Evolutionary conservation across 225 moss, liverwort and hornwort genomes (phyloP), one percentile per base, ranked within the genome.

Genomic region (Marchantia paleacea): DNA sequence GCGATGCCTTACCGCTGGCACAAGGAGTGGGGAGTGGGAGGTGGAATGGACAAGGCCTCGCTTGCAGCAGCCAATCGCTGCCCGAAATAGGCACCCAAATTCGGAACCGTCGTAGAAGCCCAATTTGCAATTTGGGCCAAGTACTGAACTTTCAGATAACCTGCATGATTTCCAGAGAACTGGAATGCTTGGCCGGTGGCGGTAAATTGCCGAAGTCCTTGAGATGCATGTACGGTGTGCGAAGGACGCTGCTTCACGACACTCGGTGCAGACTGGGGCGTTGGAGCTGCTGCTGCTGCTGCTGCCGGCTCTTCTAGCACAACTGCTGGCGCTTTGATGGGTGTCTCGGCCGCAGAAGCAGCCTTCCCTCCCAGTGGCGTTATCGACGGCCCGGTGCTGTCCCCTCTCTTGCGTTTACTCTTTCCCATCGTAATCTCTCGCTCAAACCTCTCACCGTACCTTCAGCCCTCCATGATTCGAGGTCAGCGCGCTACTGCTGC

Each of bases 11-110:
- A 95, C 93, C 90, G 79, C 73, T 89, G 83, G 73, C 95, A 95
- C 63, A 88, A 86, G 39, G 82, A 74, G 70, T 68, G 31, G 16
- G 81, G 76, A 52, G 87, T 82, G 6, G 90, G 92, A 73, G 85
- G 77, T 47, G 82, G 82, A 57, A 85, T 78, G 26, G 82, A 88
- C 0, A 83, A 87, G 7, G 84, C 78, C 80, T 92, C 87, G 72
- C 90, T 86, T n/a, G 89, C 51, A 67, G 52, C 73, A 8, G 84
- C 91, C 47, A 96, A 83, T 51, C 91, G 89, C 75, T 86, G 78
- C 22, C 93, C 90, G 7, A 89, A 78, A 52, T 91, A 84, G 12
- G 93, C 93, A 55, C 91, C 92, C 5, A 92, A 83, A 69, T 90
- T 87, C 0, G 91, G 84, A 20, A 84, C 88, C 49, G 73, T 78